These are phyloP conservation scores for Pleurotus sapidus DNA, from an alignment of 768 basidiomycete species.

Conservation along the genomic window DNA sequence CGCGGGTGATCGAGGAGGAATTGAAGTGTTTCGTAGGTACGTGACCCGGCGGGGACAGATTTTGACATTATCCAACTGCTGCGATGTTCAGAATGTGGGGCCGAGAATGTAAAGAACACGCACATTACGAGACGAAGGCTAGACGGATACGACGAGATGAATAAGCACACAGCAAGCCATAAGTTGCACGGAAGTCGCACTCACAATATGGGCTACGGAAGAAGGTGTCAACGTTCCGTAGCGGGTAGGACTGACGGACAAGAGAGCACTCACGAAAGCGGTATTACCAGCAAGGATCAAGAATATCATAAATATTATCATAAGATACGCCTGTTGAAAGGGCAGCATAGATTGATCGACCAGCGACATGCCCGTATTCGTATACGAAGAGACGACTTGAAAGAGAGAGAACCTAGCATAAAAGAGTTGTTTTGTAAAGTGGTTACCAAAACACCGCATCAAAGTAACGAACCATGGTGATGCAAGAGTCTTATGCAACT, in stretches of 20 bases:
- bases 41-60: slow-evolving; percentile 53
- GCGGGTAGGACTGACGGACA: background rate
- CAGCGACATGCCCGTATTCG: slow-evolving; percentile 85
- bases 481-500: slow-evolving; percentile 50
- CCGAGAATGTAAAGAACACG: slow-evolving; percentile 21
- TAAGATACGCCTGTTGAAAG: slow-evolving; percentile 81
- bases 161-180: background rate
- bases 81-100: slow-evolving; percentile 5
- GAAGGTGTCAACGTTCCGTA: background rate
- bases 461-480: slow-evolving; percentile 56
- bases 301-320: slow-evolving; percentile 70
- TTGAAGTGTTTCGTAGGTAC: slow-evolving; percentile 72
- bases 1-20: slow-evolving; percentile 96
- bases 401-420: slow-evolving; percentile 74
- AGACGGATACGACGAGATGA: background rate
- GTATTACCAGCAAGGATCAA: slow-evolving; percentile 92
- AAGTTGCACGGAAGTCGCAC: slow-evolving; percentile 23
- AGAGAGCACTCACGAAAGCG: slow-evolving; percentile 67
- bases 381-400: slow-evolving; percentile 83
- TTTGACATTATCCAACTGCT: slow-evolving; percentile 74
- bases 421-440: background rate
- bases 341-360: slow-evolving; percentile 91
- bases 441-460: background rate
- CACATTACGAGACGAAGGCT: slow-evolving; percentile 85
- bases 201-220: slow-evolving; percentile 77